These are phyloP conservation scores for Lepiota brunneoincarnata DNA, from an alignment of 768 basidiomycete species.

Conservation along the genomic window DNA sequence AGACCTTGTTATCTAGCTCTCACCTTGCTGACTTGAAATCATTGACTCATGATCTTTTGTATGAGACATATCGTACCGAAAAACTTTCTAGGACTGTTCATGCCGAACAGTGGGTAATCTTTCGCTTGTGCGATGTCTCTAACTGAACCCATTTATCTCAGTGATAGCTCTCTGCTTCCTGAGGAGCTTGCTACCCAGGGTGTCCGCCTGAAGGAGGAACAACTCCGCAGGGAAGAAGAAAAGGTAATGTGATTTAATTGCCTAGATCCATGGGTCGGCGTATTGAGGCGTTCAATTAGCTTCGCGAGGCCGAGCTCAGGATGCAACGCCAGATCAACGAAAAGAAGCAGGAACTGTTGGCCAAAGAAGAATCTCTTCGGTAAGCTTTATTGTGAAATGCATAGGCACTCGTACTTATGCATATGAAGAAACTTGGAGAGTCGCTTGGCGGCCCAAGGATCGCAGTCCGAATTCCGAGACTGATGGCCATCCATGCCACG, in stretches of 20 bases:
- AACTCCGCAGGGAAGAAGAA: slow-evolving; percentile 94
- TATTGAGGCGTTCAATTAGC: slow-evolving; percentile 35
- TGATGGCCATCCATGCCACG: slow-evolving; percentile 29
- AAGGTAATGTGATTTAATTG: slow-evolving; percentile 49
- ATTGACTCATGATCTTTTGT: slow-evolving; percentile 89
- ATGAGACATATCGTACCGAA: slow-evolving; percentile 97
- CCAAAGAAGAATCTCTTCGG: slow-evolving; percentile 94
- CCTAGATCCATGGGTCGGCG: neutral
- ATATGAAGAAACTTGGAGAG: slow-evolving; percentile 77
- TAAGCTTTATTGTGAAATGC: slow-evolving; percentile 25
- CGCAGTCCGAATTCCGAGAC: slow-evolving; percentile 75
- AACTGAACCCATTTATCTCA: slow-evolving; percentile 30
- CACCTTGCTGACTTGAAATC: slow-evolving; percentile 95
- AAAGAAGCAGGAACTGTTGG: slow-evolving; percentile 93
- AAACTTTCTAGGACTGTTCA: slow-evolving; percentile 91
- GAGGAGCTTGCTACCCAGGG: slow-evolving; percentile 97
- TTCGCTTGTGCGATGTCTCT: neutral
- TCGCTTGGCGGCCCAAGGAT: slow-evolving; percentile 86
- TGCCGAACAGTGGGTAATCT: slow-evolving; percentile 58
- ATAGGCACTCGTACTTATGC: no score
- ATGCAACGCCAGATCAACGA: slow-evolving; percentile 98
- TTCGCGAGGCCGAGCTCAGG: slow-evolving; percentile 97
- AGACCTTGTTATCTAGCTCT: slow-evolving; percentile 49
- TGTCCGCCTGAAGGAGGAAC: slow-evolving; percentile 98
- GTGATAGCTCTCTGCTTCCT: slow-evolving; percentile 88